Conservation (phyloP, 2,329 filamentous ascomycete species). For the Paraconiothyrium brasiliense region DNA sequence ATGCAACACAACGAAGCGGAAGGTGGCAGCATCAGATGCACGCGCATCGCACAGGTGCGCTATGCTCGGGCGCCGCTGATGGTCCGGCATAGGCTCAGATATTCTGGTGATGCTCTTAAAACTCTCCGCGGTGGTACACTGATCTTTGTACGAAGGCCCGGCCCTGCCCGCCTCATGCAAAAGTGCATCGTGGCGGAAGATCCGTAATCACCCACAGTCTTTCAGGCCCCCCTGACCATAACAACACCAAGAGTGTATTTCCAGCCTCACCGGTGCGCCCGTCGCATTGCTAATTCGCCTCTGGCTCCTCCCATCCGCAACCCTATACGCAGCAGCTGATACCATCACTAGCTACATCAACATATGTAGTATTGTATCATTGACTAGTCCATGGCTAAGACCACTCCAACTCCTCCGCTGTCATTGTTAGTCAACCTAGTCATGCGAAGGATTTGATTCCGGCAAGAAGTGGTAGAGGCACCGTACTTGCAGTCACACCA, state of each 20-base stretch:
- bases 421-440: not conserved
- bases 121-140: not conserved
- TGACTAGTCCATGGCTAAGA: not conserved
- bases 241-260: not conserved
- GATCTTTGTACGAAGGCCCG: not conserved
- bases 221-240: not conserved
- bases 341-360: constrained; percentile 8
- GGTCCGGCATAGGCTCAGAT: not conserved
- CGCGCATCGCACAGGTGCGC: constrained; percentile 11
- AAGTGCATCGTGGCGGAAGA: not conserved
- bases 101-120: not conserved
- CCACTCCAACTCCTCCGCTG: not conserved
- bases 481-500: constrained; percentile 5
- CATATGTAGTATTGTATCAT: not conserved
- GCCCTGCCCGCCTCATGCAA: not conserved
- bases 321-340: not conserved
- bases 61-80: not conserved
- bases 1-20: constrained; percentile 3
- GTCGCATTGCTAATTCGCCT: too few relatives aligned
- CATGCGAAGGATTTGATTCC: not conserved
- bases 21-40: constrained; percentile 1
- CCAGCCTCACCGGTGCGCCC: not conserved
- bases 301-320: not conserved
- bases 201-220: not conserved
- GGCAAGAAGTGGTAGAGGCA: not conserved